Base-by-base conservation (phyloP, 495 filamentous ascomycete genomes). In the Penicillium diatomitis region DNA sequence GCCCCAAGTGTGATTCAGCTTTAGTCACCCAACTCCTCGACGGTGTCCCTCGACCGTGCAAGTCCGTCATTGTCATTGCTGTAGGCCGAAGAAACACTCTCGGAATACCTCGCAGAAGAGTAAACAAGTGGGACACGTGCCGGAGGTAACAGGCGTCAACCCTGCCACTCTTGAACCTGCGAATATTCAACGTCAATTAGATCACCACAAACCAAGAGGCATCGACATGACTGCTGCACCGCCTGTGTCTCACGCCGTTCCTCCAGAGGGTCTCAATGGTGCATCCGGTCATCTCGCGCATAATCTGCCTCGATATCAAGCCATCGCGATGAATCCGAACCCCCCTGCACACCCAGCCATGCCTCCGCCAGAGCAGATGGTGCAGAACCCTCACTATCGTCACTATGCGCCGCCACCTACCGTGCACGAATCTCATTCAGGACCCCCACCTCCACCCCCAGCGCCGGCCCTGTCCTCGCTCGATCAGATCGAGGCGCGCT, bases 241-340 rank as follows among this genome's bases (percentile, higher is more conserved):
- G 34, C 67, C 66, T 33, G 68, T 70, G 56, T 54, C 65, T 41
- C 66, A 69, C 30, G 20, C 58, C 36, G 63, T 63, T 46, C 62
- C 63, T 46, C 62, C 63, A 35, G 68, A 71, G 36, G 64, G 63
- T 8, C 49, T 72, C 11, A 70, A 68, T 47, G 61, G 63, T 34
- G 46, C 51, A 32, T 57, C 60, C 31, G 54, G 60, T 43, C 68
- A 70, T 62, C 50, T 66, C 44, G 61, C 56, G 31, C 64, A 64
- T 56, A 56, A 55, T 52, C 58, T 72, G 2, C 67, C 69, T 34
- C 68, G 71, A 34, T 73, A 73, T 41, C 69, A 72, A 44, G 68
- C 71, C 32, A 72, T 74, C 55, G 71, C 71, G 47, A 74, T 73
- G 63, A 74, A 74, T 51, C 68, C 71, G 8, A 66, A 64, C 44